Percentiles rank a stretch among this genome's conserved stretches.
Conservation (phyloP, 345 rosid species). For the Arabidopsis suecica region DNA sequence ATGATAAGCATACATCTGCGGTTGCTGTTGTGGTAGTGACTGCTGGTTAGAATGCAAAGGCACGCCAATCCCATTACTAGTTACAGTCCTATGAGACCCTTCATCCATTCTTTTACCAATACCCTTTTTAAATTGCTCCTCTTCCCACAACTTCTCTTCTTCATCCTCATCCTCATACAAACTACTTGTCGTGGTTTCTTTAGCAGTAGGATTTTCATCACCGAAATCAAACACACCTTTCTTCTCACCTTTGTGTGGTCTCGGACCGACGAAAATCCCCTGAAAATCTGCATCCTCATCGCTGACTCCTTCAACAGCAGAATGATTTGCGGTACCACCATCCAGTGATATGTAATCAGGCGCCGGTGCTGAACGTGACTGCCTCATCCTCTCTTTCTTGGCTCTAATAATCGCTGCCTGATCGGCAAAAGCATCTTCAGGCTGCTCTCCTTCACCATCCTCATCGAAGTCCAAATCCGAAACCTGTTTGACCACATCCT, state of each 20-base stretch:
- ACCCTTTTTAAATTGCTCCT: conserved; percentile 89
- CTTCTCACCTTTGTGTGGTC: conserved; percentile 41
- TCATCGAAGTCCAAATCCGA: conserved; percentile 46
- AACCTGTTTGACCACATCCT: conserved; percentile 44
- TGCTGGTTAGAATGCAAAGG: conserved; percentile 38
- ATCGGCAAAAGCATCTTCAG: conserved; percentile 49
- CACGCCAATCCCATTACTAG: conserved; percentile 42
- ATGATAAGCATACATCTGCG: conserved; percentile 49
- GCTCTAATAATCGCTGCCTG: conserved; percentile 74
- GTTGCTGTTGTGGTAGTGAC: conserved; percentile 41
- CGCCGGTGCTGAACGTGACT: conserved; percentile 58
- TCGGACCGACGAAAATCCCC: conserved; percentile 64
- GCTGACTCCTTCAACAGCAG: conserved; percentile 62
- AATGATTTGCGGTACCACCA: conserved; percentile 53
- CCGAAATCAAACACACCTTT: conserved; percentile 78
- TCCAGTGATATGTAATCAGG: conserved; percentile 84
- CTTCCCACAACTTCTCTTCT: conserved; percentile 91
- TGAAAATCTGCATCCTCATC: conserved; percentile 82
- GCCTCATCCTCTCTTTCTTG: conserved; percentile 67
- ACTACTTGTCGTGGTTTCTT: conserved; percentile 32
- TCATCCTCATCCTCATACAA: conserved; percentile 69
- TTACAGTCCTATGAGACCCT: conserved; percentile 49
- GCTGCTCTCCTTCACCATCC: conserved; percentile 46
- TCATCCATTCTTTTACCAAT: conserved; percentile 89
- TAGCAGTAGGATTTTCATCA: conserved; percentile 47